These are phyloP conservation scores for Leccinum incarnatum DNA, from an alignment of 768 basidiomycete species.

Conservation along the genomic window DNA sequence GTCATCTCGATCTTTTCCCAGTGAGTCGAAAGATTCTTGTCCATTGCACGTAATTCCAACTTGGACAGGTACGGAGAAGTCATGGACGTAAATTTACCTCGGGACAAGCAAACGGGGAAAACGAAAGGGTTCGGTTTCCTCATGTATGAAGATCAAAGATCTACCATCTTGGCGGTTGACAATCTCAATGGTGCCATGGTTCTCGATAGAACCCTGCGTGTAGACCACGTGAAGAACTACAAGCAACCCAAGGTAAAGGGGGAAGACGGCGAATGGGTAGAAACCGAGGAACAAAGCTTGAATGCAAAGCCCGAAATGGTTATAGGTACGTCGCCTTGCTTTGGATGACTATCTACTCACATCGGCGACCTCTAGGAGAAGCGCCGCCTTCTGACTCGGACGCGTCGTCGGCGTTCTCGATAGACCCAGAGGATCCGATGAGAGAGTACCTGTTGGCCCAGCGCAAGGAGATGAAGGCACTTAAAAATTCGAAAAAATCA, in stretches of 20 bases:
- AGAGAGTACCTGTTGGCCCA: constrained; percentile 83
- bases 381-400: constrained; percentile 63
- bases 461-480: constrained; percentile 65
- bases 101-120: constrained; percentile 92
- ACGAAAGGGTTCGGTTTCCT: constrained; percentile 91
- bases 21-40: constrained; percentile 45
- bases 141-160: constrained; percentile 99
- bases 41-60: background rate
- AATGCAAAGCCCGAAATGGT: constrained; percentile 82
- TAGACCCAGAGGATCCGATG: constrained; percentile 99
- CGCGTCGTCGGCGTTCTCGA: constrained; percentile 57
- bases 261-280: constrained; percentile 82
- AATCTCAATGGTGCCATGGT: constrained; percentile 96
- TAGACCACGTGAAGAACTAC: constrained; percentile 91
- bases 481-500: constrained; percentile 56
- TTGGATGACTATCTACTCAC: constrained; percentile 1
- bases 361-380: constrained; percentile 39
- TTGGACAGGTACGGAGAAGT: constrained; percentile 86
- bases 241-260: constrained; percentile 79
- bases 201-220: constrained; percentile 80
- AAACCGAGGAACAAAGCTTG: constrained; percentile 79
- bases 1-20: constrained; percentile 97
- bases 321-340: constrained; percentile 44
- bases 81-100: constrained; percentile 90
- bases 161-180: constrained; percentile 94